Percentiles rank a stretch among this genome's conserved stretches.
These are phyloP conservation scores for Citeromyces siamensis DNA, from an alignment of 1,139 yeast species.

Conservation along the genomic window DNA sequence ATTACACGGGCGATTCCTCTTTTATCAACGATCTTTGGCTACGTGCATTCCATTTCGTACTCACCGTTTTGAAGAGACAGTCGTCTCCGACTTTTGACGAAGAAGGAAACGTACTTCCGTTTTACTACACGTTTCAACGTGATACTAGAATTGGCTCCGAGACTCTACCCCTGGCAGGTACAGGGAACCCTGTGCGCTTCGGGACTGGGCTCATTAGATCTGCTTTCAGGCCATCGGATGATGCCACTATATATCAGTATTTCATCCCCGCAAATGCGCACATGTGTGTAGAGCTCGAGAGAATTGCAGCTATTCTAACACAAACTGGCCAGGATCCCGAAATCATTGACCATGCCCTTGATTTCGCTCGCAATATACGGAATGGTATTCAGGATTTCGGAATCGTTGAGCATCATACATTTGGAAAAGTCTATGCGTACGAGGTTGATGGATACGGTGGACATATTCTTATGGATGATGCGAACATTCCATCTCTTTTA, in stretches of 20 bases:
- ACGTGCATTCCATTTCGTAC: constrained; percentile 38
- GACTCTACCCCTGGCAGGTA: constrained; percentile 65
- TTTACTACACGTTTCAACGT: constrained; percentile 58
- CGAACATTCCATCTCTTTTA: constrained; percentile 74
- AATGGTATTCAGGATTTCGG: constrained; percentile 55
- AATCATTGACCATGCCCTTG: constrained; percentile 12
- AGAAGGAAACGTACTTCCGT: constrained; percentile 37
- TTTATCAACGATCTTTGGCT: constrained; percentile 48
- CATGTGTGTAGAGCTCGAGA: constrained; percentile 44
- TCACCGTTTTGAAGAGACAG: constrained; percentile 48
- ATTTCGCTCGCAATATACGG: constrained; percentile 30
- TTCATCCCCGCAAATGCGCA: constrained; percentile 85
- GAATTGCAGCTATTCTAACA: constrained; percentile 9
- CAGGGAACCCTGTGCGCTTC: constrained; percentile 71
- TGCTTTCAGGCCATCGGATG: constrained; percentile 90
- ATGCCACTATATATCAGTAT: constrained; percentile 69
- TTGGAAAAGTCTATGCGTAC: constrained; percentile 74
- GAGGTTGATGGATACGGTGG: constrained; percentile 89
- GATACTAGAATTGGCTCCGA: constrained; percentile 70
- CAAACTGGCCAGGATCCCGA: constrained; percentile 9
- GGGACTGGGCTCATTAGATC: constrained; percentile 66
- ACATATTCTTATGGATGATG: constrained; percentile 72
- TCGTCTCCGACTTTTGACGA: constrained; percentile 49
- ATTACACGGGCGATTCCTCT: constrained; percentile 35
- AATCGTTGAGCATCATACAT: constrained; percentile 49